These are phyloP conservation scores for Coemansia sp. DNA, from an alignment of 192 early-diverging fungal genomes.

Conservation along the genomic window DNA sequence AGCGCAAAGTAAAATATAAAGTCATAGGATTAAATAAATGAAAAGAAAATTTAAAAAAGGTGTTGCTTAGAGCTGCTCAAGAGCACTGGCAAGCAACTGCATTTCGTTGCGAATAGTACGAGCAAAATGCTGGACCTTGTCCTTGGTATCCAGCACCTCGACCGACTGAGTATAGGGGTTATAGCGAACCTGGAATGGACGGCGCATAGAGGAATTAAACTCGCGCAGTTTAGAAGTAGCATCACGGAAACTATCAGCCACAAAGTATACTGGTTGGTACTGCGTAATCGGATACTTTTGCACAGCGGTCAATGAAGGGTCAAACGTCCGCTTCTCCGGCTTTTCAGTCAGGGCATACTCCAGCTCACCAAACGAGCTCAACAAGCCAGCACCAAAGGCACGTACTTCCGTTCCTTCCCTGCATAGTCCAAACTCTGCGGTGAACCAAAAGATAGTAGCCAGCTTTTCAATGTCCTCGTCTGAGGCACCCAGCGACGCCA, in stretches of 20 bases:
- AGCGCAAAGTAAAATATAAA: conserved; percentile 21
- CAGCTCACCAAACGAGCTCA: conserved; percentile 95
- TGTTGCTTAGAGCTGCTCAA: conserved; percentile 61
- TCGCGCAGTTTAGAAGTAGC: conserved; percentile 90
- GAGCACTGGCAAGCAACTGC: conserved; percentile 71
- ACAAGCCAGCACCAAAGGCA: conserved; percentile 91
- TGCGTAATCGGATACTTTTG: conserved; percentile 89
- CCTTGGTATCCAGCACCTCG: conserved; percentile 90
- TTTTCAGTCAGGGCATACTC: conserved; percentile 84
- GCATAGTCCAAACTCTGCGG: conserved; percentile 93
- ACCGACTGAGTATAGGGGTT: conserved; percentile 90
- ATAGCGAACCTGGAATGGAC: conserved; percentile 92
- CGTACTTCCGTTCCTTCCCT: conserved; percentile 69
- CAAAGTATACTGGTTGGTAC: conserved; percentile 96
- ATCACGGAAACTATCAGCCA: conserved; percentile 92
- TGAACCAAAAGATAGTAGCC: conserved; percentile 92
- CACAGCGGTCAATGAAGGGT: conserved; percentile 73
- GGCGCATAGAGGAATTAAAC: conserved; percentile 73
- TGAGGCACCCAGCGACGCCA: conserved; percentile 89
- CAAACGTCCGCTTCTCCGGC: conserved; percentile 82
- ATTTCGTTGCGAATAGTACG: conserved; percentile 80
- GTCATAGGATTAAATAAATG: not conserved
- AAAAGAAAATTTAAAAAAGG: not conserved
- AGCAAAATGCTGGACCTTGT: conserved; percentile 82
- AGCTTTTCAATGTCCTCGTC: conserved; percentile 92